Evolutionary conservation across 129 eudicot genomes (phyloP).

Genomic region (Helianthus tuberosus): DNA sequence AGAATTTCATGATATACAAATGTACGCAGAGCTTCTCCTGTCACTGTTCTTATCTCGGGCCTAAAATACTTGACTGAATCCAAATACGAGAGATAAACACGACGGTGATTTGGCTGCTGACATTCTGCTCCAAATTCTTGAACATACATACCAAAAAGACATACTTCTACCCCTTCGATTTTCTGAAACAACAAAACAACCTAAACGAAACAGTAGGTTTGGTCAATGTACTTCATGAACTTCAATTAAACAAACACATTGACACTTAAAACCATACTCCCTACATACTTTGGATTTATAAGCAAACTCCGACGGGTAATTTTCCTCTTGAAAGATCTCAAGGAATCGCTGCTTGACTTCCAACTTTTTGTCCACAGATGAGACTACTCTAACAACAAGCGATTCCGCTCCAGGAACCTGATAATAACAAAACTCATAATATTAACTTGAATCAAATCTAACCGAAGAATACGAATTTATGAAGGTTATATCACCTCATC

Average conservation of each 20-base stretch:
- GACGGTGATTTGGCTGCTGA: constrained; percentile 93
- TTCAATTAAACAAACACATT: constrained; percentile 1
- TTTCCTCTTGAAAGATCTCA: constrained; percentile 89
- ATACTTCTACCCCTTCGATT: constrained; percentile 99
- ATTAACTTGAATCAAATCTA: no score
- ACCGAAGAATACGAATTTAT: not conserved
- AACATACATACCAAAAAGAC: constrained; percentile 98
- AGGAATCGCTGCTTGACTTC: constrained; percentile 86
- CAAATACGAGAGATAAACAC: constrained; percentile 92
- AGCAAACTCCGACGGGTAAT: constrained; percentile 79
- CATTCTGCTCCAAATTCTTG: constrained; percentile 98
- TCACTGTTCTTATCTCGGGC: constrained; percentile 85
- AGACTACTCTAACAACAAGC: constrained; percentile 93
- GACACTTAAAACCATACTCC: constrained; percentile 2
- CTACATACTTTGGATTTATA: constrained; percentile 84
- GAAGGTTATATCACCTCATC: constrained; percentile 63
- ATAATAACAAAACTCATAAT: constrained; percentile 10
- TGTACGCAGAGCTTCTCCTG: constrained; percentile 98
- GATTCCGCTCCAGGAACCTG: constrained; percentile 97
- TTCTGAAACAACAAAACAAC: constrained; percentile 90
- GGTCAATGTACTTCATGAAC: constrained; percentile 3
- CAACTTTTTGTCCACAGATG: constrained; percentile 96
- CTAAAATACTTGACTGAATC: constrained; percentile 97
- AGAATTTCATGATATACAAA: constrained; percentile 88
- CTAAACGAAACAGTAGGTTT: constrained; percentile 41